Percentiles rank a stretch among this genome's conserved stretches.
Evolutionary conservation across 1,284 basidiomycete species (phyloP).

Genomic region (Boletus nobilissimus): DNA sequence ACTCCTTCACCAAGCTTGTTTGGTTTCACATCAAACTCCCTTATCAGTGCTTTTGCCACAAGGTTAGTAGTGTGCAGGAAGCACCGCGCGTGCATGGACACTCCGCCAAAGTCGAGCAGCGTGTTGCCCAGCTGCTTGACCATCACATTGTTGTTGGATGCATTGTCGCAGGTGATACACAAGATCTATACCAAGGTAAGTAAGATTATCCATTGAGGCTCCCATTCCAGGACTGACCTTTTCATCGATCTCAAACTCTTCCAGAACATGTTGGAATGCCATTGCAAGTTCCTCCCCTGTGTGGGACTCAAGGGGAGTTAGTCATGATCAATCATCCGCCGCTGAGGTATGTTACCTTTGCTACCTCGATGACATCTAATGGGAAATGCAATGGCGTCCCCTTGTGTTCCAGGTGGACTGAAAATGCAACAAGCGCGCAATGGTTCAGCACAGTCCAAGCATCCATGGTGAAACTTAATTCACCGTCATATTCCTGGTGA

Average conservation of each 20-base stretch:
- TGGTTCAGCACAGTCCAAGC: neutral
- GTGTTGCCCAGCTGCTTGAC: constrained; percentile 41
- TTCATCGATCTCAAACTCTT: constrained; percentile 4
- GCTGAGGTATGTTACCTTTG: neutral
- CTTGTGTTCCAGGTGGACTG: neutral
- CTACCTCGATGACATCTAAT: neutral
- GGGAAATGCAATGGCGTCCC: neutral
- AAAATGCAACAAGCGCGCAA: neutral
- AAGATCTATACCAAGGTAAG: constrained; percentile 1
- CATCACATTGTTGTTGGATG: constrained; percentile 12
- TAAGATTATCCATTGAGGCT: neutral
- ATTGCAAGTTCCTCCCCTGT: neutral
- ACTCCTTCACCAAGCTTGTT: no score
- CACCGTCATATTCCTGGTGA: neutral
- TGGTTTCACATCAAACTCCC: no score
- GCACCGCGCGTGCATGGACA: neutral
- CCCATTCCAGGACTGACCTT: neutral
- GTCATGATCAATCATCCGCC: no score
- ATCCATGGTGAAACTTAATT: neutral
- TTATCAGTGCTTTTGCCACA: no score
- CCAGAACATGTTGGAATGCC: neutral
- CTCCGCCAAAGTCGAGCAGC: constrained; percentile 22
- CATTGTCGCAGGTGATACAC: constrained; percentile 15
- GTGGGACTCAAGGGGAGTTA: neutral
- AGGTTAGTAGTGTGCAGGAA: no score